Percentiles rank a stretch among this genome's conserved stretches.
phyloP scores from a whole-genome alignment of 768 basidiomycete genomes.

The Lactarius hengduanensis region DNA sequence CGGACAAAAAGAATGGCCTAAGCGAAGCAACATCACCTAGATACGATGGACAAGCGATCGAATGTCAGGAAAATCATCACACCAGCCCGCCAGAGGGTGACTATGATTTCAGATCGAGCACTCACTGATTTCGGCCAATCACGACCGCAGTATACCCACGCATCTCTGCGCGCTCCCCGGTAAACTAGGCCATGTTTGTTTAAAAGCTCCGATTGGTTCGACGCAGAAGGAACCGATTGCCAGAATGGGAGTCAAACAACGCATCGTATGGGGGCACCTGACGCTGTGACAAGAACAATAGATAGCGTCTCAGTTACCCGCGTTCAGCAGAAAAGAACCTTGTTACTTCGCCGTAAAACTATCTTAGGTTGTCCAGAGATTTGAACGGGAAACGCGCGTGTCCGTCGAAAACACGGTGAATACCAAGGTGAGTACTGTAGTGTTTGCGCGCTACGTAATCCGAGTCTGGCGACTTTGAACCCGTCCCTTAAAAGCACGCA shows the following conservation, averaged over 20 bases:
- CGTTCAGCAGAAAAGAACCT: neutral
- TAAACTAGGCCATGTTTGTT: neutral
- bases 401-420: neutral
- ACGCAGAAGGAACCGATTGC: constrained; percentile 4
- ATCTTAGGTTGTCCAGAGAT: neutral
- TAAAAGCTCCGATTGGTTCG: constrained; percentile 12
- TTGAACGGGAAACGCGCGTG: constrained; percentile 1
- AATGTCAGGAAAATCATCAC: neutral
- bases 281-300: neutral
- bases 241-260: constrained; percentile 10
- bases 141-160: neutral
- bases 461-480: too few relatives aligned
- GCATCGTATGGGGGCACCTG: constrained; percentile 3
- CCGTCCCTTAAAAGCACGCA: too few relatives aligned
- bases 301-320: neutral
- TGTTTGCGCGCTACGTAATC: too few relatives aligned
- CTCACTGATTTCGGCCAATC: constrained; percentile 7
- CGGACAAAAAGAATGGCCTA: constrained; percentile 1
- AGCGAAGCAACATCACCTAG: neutral
- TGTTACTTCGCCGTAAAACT: neutral
- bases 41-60: neutral
- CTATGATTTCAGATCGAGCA: neutral
- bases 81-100: neutral
- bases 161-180: neutral
- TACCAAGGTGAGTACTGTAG: too few relatives aligned